Base-by-base conservation (phyloP, 495 filamentous ascomycete genomes). In the Trichoderma orchidacearum region DNA sequence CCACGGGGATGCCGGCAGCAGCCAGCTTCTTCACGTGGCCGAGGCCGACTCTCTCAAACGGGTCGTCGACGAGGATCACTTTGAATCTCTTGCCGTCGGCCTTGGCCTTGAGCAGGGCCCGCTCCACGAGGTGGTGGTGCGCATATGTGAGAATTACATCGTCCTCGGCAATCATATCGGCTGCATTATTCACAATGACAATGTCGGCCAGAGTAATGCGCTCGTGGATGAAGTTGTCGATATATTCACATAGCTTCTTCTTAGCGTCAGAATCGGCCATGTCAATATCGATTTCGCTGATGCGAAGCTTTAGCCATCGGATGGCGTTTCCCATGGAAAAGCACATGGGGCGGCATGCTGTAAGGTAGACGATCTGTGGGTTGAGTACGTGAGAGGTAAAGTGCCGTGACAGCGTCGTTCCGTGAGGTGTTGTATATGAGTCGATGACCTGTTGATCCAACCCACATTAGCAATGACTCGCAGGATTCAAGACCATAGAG, bases 281-380 rank as follows among this genome's bases (percentile, higher is more conserved):
- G 58, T 86, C 83, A 11, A 90, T 88, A 64, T 95, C 90, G 58
- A 96, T 82, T 51, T 83, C 85, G 54, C 86, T 82, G 68, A 98
- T 90, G 64, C 85, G 80, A 29, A 93, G 77, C 72, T 98, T 98
- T 18, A 98, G 77, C 72, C 90, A 89, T 34, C 94, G 81, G 67
- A 98, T 96, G 18, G 90, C 89, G 69, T 96, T 97, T 56, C 94
- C 91, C 82, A 95, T 92, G 38, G 86, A 86, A 67, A 93, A 89
- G 53, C 87, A 91, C 69, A 97, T 86, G 11, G 93, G 90, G 5
- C 93, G 85, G 64, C 90, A 96, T 57, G 90, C 89, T 41, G 85
- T 87, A 29, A 98, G 83, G 64, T 92, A 95, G 58, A 90, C 89
- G 60, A 98, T 95, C 71, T 98, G 93, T 57, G 90, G 87, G 57